These are phyloP conservation scores for Periglandula ipomoeae DNA, from an alignment of 2,329 filamentous ascomycete species.

Conservation along the genomic window DNA sequence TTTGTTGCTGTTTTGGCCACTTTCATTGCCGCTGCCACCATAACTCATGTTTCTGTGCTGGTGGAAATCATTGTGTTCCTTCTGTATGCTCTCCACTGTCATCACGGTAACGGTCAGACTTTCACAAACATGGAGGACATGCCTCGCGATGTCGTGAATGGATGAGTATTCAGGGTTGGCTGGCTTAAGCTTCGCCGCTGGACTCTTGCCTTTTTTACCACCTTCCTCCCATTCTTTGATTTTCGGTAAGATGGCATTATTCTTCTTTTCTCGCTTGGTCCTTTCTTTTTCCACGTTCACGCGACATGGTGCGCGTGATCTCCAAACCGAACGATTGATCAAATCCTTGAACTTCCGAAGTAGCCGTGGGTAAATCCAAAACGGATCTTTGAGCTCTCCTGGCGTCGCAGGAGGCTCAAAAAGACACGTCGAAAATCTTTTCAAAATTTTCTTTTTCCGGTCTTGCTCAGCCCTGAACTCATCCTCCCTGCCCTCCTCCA, in stretches of 20 bases:
- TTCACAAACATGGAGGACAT: conserved; percentile 35
- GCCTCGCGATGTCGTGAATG: conserved; percentile 33
- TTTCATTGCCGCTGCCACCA: too few relatives aligned
- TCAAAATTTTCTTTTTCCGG: too few relatives aligned
- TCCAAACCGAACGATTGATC: conserved; percentile 30
- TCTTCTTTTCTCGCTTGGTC: conserved; percentile 17
- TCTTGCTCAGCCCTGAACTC: too few relatives aligned
- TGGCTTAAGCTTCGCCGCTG: conserved; percentile 11
- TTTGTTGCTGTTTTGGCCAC: not conserved
- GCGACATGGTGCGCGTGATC: conserved; percentile 25
- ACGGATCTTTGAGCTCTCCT: conserved; percentile 18
- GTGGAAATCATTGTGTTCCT: conserved; percentile 19
- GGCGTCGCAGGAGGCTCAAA: not conserved
- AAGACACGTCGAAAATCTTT: not conserved
- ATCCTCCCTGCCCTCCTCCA: too few relatives aligned
- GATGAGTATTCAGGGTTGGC: conserved; percentile 22
- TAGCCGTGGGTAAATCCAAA: conserved; percentile 27
- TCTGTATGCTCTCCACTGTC: conserved; percentile 22
- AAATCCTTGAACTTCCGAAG: conserved; percentile 20
- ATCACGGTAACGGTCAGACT: conserved; percentile 27
- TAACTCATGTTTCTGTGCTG: not conserved
- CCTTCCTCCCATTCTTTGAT: not conserved
- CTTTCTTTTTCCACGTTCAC: conserved; percentile 6
- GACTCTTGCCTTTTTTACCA: not conserved
- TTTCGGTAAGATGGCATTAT: not conserved